Evolutionary conservation across 1,139 yeast genomes (phyloP).

Genomic region (Lodderomyces elongisporus): DNA sequence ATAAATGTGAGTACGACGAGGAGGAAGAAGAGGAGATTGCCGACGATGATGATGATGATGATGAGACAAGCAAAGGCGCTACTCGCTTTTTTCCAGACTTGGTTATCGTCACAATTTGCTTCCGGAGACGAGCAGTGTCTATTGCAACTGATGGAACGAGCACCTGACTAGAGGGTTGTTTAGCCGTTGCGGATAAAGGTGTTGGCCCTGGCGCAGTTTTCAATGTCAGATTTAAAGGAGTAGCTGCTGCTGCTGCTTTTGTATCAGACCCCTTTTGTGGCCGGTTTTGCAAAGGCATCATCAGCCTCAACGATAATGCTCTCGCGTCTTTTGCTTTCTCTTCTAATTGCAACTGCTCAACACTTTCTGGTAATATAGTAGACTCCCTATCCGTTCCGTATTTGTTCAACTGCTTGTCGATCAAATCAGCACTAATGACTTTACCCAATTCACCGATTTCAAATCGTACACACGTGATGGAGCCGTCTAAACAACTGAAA

Average conservation of each 20-base stretch:
- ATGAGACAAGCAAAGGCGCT: conserved; percentile 73
- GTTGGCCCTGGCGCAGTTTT: conserved; percentile 6
- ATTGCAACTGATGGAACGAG: conserved; percentile 3
- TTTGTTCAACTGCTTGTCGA: conserved; percentile 64
- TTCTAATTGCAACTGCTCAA: conserved; percentile 70
- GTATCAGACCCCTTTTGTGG: conserved; percentile 6
- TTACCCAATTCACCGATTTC: conserved; percentile 70
- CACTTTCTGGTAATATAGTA: conserved; percentile 80
- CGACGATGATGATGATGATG: conserved; percentile 23
- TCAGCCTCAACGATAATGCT: conserved; percentile 7
- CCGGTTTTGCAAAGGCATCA: conserved; percentile 9
- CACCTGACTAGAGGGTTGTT: background rate
- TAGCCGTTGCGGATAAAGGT: conserved; percentile 3
- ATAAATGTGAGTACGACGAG: conserved; percentile 9
- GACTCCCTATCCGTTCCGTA: conserved; percentile 89
- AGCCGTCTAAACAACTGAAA: conserved; percentile 80
- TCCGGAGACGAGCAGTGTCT: conserved; percentile 12
- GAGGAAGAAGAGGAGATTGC: conserved; percentile 37
- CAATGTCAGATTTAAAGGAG: no score
- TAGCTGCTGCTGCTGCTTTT: background rate
- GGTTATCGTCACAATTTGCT: conserved; percentile 44
- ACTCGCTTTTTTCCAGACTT: conserved; percentile 85
- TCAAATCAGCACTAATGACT: conserved; percentile 59
- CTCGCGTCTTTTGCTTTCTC: conserved; percentile 28
- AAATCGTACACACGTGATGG: conserved; percentile 67